A percentile compares a stretch with the other conserved stretches of the same genome.
Evolutionary conservation across 2,329 filamentous ascomycete species (phyloP).

Genomic region (Hymenoscyphus fraxineus): DNA sequence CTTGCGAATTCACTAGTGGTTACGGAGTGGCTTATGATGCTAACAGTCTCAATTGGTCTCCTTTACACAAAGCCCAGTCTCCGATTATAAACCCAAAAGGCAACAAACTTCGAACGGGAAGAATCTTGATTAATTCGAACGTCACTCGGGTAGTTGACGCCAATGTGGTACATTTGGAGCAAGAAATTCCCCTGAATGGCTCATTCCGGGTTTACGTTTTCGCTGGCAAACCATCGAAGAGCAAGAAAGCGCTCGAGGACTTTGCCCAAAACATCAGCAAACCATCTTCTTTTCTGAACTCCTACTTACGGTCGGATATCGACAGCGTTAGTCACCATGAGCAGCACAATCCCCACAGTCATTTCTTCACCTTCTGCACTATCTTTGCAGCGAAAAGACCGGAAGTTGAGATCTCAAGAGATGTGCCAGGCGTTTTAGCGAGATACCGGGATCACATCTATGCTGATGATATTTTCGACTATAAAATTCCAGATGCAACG

Average conservation of each 20-base stretch:
- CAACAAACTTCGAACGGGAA: constrained; percentile 66
- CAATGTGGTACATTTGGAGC: constrained; percentile 85
- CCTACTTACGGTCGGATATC: constrained; percentile 60
- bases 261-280: constrained; percentile 62
- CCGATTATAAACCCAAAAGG: constrained; percentile 63
- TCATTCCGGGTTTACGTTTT: constrained; percentile 85
- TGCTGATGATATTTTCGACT: constrained; percentile 77
- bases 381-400: constrained; percentile 66
- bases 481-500: constrained; percentile 62
- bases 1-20: constrained; percentile 87
- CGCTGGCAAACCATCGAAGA: constrained; percentile 62
- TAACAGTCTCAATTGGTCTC: constrained; percentile 81
- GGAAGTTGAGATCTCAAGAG: constrained; percentile 67
- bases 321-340: constrained; percentile 70
- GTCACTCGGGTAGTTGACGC: constrained; percentile 86
- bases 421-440: constrained; percentile 67
- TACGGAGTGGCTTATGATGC: constrained; percentile 84
- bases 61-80: constrained; percentile 67
- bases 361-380: constrained; percentile 75
- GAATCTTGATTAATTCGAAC: constrained; percentile 71
- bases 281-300: constrained; percentile 67
- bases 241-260: constrained; percentile 62
- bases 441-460: constrained; percentile 82
- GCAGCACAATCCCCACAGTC: constrained; percentile 77
- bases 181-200: constrained; percentile 84